Evolutionary conservation across 495 filamentous ascomycete genomes (phyloP).

Genomic region (Astrothelium subdiscretum): DNA sequence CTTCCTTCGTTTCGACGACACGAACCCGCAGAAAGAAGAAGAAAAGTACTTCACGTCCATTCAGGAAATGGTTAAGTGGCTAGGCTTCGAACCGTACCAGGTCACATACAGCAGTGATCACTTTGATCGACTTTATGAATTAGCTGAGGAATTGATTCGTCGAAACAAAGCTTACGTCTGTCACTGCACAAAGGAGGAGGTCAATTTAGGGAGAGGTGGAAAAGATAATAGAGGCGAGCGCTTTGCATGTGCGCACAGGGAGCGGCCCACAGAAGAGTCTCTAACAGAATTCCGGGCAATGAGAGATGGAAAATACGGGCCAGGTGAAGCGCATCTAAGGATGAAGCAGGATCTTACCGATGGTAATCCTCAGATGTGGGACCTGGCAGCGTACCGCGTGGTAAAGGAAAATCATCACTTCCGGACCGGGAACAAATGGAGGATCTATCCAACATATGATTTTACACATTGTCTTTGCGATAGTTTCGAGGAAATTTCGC

Average conservation of each 20-base stretch:
- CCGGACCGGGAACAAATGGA: slow-evolving; percentile 63
- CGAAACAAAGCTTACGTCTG: slow-evolving; percentile 69
- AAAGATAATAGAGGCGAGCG: slow-evolving; percentile 50
- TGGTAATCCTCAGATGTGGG: slow-evolving; percentile 50
- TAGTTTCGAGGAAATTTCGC: slow-evolving; percentile 77
- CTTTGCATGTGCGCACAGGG: slow-evolving; percentile 67
- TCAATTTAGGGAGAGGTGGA: slow-evolving; percentile 77
- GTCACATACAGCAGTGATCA: slow-evolving; percentile 77
- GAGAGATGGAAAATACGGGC: slow-evolving; percentile 82
- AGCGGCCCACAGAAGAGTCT: slow-evolving; percentile 63
- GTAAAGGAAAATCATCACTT: slow-evolving; percentile 53
- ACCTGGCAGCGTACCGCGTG: slow-evolving; percentile 70
- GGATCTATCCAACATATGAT: slow-evolving; percentile 84
- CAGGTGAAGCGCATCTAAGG: slow-evolving; percentile 74
- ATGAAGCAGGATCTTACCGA: slow-evolving; percentile 71
- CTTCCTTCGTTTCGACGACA: slow-evolving; percentile 37
- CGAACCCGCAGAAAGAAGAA: slow-evolving; percentile 35
- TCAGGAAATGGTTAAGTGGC: slow-evolving; percentile 33
- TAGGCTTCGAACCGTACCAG: slow-evolving; percentile 37
- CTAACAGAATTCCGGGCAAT: slow-evolving; percentile 77
- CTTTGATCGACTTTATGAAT: slow-evolving; percentile 77
- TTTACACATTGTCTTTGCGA: slow-evolving; percentile 77
- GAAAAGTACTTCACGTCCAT: slow-evolving; percentile 33
- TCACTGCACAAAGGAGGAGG: slow-evolving; percentile 56
- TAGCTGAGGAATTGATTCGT: slow-evolving; percentile 74